Percentiles rank a stretch among this genome's conserved stretches.
Conservation (phyloP, 805 yeast genomes). For the Nakazawaea ishiwadae region DNA sequence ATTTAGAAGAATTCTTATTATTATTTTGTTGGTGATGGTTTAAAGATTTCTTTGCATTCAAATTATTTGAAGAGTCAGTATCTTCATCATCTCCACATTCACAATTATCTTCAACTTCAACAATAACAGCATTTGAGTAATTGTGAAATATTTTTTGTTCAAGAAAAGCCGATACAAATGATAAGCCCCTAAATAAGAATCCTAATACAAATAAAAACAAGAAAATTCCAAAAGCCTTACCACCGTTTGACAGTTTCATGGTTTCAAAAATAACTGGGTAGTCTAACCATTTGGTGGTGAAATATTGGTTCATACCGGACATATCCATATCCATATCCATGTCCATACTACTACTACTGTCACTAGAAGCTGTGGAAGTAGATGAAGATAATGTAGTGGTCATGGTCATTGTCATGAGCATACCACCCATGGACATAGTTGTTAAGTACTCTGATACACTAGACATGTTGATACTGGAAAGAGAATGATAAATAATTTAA, state of each 20-base stretch:
- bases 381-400: slow-evolving; percentile 13
- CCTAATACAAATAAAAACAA: slow-evolving; percentile 53
- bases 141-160: slow-evolving; percentile 64
- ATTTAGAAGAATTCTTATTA: slow-evolving; percentile 11
- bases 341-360: background rate
- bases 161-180: slow-evolving; percentile 55
- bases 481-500: too few species aligned
- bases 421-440: slow-evolving; percentile 12
- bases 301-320: slow-evolving; percentile 52
- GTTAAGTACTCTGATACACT: slow-evolving; percentile 8
- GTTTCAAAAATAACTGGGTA: slow-evolving; percentile 62
- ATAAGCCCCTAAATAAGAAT: slow-evolving; percentile 54
- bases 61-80: slow-evolving; percentile 9
- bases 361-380: slow-evolving; percentile 1
- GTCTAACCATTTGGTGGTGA: slow-evolving; percentile 44
- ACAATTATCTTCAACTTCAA: slow-evolving; percentile 26
- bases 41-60: background rate
- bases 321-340: slow-evolving; percentile 21
- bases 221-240: slow-evolving; percentile 71
- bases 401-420: slow-evolving; percentile 14
- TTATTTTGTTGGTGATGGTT: slow-evolving; percentile 5
- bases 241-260: slow-evolving; percentile 49
- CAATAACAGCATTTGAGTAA: slow-evolving; percentile 22
- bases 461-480: too few species aligned
- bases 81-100: slow-evolving; percentile 30